phyloP scores from a whole-genome alignment of 83 land plant species.

The Picea abies region DNA sequence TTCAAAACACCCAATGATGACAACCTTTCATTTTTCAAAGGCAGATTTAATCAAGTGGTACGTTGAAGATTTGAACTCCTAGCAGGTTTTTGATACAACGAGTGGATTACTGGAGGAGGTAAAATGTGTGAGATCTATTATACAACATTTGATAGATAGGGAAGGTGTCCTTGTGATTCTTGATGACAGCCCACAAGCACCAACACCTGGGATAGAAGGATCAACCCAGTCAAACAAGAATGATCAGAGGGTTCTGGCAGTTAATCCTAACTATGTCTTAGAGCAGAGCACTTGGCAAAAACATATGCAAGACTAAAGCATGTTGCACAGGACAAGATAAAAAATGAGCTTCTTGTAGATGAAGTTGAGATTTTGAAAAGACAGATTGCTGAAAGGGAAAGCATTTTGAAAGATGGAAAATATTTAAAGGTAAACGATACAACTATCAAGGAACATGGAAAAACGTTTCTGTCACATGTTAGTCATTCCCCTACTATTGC shows the following conservation, averaged over 20 bases:
- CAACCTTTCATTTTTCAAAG: no score
- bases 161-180: conserved; percentile 92
- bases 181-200: conserved; percentile 67
- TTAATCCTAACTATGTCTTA: conserved; percentile 90
- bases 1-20: no score
- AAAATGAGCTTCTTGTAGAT: no score
- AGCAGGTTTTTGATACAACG: conserved; percentile 50
- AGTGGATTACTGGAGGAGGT: conserved; percentile 69
- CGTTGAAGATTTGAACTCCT: conserved; percentile 70
- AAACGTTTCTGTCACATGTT: no score
- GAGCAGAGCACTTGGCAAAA: conserved; percentile 17
- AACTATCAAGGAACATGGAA: no score
- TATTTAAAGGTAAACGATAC: no score
- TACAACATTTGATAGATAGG: conserved; percentile 81
- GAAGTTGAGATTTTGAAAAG: no score
- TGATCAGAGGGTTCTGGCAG: conserved; percentile 80
- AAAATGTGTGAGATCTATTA: conserved; percentile 69
- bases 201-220: conserved; percentile 26
- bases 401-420: no score
- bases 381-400: no score
- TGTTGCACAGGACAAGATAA: no score
- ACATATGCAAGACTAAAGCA: no score
- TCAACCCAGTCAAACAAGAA: conserved; percentile 29
- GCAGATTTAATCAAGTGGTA: conserved; percentile 87
- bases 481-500: no score